Conservation (phyloP, 73 alveolate genomes). For the Symbiodinium natans region DNA sequence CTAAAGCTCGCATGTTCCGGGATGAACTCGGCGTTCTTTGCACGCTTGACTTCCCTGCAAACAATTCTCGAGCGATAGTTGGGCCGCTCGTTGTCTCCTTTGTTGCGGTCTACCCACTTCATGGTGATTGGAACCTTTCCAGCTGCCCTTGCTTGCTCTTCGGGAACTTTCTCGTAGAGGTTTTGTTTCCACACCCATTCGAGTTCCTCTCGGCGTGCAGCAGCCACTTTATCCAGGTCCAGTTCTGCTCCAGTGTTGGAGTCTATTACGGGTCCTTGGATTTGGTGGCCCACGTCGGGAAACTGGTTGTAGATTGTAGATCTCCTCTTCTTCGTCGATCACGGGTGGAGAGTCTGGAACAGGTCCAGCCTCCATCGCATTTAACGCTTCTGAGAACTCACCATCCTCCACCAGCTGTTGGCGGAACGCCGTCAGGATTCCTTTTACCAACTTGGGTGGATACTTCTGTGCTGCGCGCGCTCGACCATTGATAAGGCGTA, state of each 20-base stretch:
- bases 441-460: neutral
- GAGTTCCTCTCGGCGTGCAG: neutral
- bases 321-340: slow-evolving; percentile 9
- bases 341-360: neutral
- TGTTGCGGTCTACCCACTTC: slow-evolving; percentile 28
- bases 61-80: neutral
- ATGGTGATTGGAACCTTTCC: neutral
- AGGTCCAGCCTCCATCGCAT: neutral
- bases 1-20: neutral
- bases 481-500: neutral
- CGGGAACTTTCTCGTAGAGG: neutral
- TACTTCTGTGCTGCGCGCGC: slow-evolving; percentile 9
- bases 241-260: neutral
- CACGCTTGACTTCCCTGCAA: neutral
- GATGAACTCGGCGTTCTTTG: neutral
- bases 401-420: neutral
- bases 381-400: neutral
- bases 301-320: neutral
- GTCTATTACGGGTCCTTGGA: neutral
- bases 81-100: slow-evolving; percentile 8
- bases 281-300: neutral
- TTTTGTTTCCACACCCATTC: neutral
- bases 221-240: slow-evolving; percentile 1
- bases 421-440: neutral
- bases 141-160: neutral